Base-by-base conservation (phyloP, 257 asterid species). In the Solanum phureja region DNA sequence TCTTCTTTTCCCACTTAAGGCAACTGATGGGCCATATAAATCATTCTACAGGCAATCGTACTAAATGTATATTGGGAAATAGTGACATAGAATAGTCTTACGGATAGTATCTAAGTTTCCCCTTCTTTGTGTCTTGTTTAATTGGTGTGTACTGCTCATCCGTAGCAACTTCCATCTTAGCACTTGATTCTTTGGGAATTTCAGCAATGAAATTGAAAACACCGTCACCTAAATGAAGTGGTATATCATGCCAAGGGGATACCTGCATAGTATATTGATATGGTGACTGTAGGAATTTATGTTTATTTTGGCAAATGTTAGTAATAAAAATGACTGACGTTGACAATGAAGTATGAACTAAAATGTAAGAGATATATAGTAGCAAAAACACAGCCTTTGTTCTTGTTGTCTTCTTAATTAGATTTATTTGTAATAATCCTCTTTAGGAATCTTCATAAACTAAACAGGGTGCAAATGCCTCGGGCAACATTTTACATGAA, bases 101-200 rank as follows among this genome's bases (percentile, higher is more conserved):
- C 99, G 98, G 99, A 68, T 97, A 97, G 89, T 92, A 96, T 93
- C 98, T 90, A 82, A 97, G 98, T 87, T 96, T 97, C 52, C 98
- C 99, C 93, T 97, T 97, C 92, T 94, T 97, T 1, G 98, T 97
- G 88, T 97, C 99, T 91, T 97, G 99, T 93, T 97, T 97, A 87
- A 96, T 93, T 83, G 99, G 99, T 85, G 99, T 97, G 89, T 71
- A 93, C 46, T 89, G 86, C 94, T 96, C 99, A 90, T 97, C 98
- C 7, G 99, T 97, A 73, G 99, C 99, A 90, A 96, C 98, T 92
- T 97, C 99, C 99, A 97, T 96, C 92, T 96, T 97, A 11, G 99
- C 99, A 16, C 96, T 96, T 13, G 99, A 93, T 91, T 97, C 99
- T 88, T 96, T 97, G 29, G 99, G 99, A 88, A 97, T 97, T 91